Evolutionary conservation across 345 rosid genomes (phyloP).

Genomic region (Sapria himalayana): DNA sequence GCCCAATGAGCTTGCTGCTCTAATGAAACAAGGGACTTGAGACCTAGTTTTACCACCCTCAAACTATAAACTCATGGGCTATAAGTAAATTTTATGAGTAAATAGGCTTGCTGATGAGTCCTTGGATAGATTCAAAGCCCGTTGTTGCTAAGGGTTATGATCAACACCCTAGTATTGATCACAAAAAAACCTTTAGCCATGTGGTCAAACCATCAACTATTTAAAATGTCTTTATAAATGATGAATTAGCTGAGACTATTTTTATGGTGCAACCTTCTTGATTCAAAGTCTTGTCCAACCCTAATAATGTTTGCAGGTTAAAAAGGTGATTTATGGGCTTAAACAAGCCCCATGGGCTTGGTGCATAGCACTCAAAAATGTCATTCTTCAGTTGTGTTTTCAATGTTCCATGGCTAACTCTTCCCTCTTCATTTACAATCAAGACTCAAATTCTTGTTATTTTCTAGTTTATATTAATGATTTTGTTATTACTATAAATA

Average conservation of each 20-base stretch:
- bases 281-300: not conserved
- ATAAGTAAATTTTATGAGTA: not conserved
- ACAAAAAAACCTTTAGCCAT: not conserved
- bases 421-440: not conserved
- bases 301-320: not conserved
- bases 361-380: too few species aligned
- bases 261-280: not conserved
- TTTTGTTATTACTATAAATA: not conserved
- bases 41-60: not conserved
- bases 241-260: not conserved
- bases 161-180: not conserved
- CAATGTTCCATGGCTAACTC: too few species aligned
- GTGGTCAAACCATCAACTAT: not conserved
- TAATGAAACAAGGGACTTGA: too few species aligned
- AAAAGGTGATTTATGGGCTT: slow-evolving; percentile 1
- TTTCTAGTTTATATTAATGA: not conserved
- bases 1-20: not conserved
- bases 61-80: not conserved
- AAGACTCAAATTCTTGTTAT: not conserved
- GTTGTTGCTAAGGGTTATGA: not conserved
- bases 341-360: too few species aligned
- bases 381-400: too few species aligned
- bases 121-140: too few species aligned
- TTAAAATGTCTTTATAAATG: not conserved
- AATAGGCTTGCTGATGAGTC: not conserved